Evolutionary conservation across 257 asterid genomes (phyloP).

Genomic region (Solanum pennellii): DNA sequence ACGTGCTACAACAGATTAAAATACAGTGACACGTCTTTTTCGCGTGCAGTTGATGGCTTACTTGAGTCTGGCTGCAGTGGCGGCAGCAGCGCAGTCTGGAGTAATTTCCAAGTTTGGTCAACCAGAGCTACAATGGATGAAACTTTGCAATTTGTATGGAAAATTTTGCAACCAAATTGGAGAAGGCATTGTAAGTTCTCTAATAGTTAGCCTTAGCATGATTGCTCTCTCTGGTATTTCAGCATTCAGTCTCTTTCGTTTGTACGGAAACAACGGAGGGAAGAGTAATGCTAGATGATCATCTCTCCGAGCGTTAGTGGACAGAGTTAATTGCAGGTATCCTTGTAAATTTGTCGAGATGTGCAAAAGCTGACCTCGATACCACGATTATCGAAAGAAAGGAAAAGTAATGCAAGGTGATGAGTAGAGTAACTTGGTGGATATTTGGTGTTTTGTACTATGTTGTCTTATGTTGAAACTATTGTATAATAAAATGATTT

Average conservation of each 20-base stretch:
- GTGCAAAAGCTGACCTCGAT: background rate
- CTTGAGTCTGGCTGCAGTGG: constrained; percentile 64
- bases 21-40: background rate
- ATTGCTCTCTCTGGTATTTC: constrained; percentile 65
- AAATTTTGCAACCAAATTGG: constrained; percentile 80
- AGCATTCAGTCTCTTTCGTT: constrained; percentile 76
- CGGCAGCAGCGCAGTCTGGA: constrained; percentile 57
- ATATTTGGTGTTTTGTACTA: background rate
- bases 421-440: background rate
- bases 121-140: constrained; percentile 82
- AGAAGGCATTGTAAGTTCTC: constrained; percentile 72
- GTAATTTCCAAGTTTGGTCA: constrained; percentile 65
- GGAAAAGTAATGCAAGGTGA: constrained; percentile 27
- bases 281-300: constrained; percentile 34
- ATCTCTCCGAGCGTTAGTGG: background rate
- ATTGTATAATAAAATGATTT: background rate
- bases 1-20: background rate
- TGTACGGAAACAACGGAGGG: constrained; percentile 53
- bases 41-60: constrained; percentile 60
- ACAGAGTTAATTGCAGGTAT: background rate
- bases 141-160: constrained; percentile 50
- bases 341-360: background rate
- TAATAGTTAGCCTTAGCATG: constrained; percentile 41
- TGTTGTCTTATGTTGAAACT: background rate
- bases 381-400: background rate